Evolutionary conservation across 2,329 filamentous ascomycete genomes (phyloP), one percentile per base, ranked within the genome.

Genomic region (Ascomycota sp.): DNA sequence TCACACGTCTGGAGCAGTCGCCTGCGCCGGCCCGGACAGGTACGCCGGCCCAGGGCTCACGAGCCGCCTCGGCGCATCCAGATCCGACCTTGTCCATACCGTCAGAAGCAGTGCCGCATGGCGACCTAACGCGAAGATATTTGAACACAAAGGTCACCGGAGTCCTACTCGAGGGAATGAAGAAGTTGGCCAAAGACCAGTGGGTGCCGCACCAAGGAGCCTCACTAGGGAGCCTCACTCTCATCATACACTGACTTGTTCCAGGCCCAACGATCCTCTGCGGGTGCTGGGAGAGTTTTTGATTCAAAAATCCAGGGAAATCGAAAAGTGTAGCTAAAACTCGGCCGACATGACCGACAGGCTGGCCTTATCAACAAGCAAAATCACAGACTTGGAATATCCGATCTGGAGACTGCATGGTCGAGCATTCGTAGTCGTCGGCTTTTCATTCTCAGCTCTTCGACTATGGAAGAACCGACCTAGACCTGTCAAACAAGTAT

Each of bases 131-230:
- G 6, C 66, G 77, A 31, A 65, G 69, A 44, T 83, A 81, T 49
- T 53, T 83, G 43, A 82, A 82, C 46, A 62, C 64, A 33, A 78
- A 72, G 44, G 66, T 83, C 29, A 77, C 75, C 0, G 68, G 68
- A 1, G 64, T 67, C 24, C 46, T 83, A 37, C 55, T 82, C 29
- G 76, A 82, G 44, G 77, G 76, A 21, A 77, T 83, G 73, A 82
- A 81, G 56, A 53, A 64, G 35, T 49, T 83, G 38, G 74, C 73
- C 5, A 72, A 68, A 42, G 72, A 81, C 30, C 68, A 76, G 76
- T 81, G 54, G 47, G 74, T 30, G 32, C 6, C 6, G 8, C 26
- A 5, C 16, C 3, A n/a, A n/a, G n/a, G n/a, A n/a, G n/a, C n/a
- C 16, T 5, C 5, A 21, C 16, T 21, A 5, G 16, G 16, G 16